Conservation (phyloP, 768 basidiomycete genomes). For the Mycena filopes region DNA sequence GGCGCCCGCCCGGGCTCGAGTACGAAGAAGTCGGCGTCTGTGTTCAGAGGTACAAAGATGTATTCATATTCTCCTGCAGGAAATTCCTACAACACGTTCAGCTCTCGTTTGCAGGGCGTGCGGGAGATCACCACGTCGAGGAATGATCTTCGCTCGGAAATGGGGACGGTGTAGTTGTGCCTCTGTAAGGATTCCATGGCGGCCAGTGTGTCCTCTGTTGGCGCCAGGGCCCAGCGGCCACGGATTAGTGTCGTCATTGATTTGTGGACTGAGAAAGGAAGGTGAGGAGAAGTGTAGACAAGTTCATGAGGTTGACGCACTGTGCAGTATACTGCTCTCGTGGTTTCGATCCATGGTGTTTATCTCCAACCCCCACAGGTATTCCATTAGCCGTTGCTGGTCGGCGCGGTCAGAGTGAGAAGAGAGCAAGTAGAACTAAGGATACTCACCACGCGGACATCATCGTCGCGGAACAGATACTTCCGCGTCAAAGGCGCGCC, state of each 20-base stretch:
- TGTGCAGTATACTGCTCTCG: not conserved
- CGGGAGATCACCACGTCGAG: not conserved
- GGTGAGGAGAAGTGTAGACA: not conserved
- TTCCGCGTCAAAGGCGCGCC: not conserved
- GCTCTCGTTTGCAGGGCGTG: not conserved
- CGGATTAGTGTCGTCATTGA: not conserved
- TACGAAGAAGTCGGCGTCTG: not conserved
- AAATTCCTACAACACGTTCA: not conserved
- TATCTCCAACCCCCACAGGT: slow-evolving; percentile 12
- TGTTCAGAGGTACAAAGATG: slow-evolving; percentile 9
- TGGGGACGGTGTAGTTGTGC: not conserved
- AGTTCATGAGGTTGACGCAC: not conserved
- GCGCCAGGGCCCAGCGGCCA: slow-evolving; percentile 3
- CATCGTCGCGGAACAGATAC: not conserved
- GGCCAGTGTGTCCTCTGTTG: slow-evolving; percentile 12
- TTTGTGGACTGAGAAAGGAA: not conserved
- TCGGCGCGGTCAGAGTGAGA: not conserved
- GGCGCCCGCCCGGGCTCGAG: not conserved
- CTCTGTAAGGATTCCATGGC: not conserved
- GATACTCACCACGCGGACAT: not conserved
- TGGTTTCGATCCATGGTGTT: slow-evolving; percentile 7
- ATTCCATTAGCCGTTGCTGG: slow-evolving; percentile 6
- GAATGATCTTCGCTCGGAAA: slow-evolving; percentile 11
- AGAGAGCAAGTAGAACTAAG: not conserved
- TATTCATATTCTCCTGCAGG: slow-evolving; percentile 1